A percentile compares a stretch with the other conserved stretches of the same genome.
Conservation (phyloP, 371 early-diverging fungal genomes). For the Mortierella sp. region DNA sequence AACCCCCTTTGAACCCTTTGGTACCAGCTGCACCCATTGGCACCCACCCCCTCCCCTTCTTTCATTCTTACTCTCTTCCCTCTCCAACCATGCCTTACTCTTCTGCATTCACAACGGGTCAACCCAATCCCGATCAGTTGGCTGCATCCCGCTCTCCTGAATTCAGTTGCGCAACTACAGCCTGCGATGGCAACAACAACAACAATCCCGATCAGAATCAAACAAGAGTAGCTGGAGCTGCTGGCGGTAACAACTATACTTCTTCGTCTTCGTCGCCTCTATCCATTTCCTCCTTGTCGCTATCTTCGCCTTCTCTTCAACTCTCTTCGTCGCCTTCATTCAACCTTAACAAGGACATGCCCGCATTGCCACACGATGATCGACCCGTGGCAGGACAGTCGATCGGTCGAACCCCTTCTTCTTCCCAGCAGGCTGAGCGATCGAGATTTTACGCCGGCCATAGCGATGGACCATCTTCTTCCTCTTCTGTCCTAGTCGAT, state of each 20-base stretch:
- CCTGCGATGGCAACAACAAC: constrained; percentile 4
- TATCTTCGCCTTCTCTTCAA: not conserved
- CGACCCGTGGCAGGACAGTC: not conserved
- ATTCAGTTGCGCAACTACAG: constrained; percentile 12
- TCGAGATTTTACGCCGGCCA: constrained; percentile 16
- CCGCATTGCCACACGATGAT: not conserved
- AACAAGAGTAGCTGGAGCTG: not conserved
- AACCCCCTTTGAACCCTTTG: constrained; percentile 20
- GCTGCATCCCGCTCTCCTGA: constrained; percentile 10
- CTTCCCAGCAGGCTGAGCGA: constrained; percentile 8
- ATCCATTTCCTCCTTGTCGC: not conserved
- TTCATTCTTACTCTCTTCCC: not conserved
- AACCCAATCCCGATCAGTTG: constrained; percentile 10
- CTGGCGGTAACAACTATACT: not conserved
- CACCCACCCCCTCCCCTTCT: not conserved
- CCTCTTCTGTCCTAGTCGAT: not conserved
- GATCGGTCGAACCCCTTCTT: not conserved
- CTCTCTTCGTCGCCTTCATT: not conserved
- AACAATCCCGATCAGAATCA: no score
- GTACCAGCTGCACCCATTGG: constrained; percentile 7
- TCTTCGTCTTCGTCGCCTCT: not conserved
- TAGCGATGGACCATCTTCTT: not conserved
- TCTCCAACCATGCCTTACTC: constrained; percentile 6
- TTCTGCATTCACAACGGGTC: constrained; percentile 7
- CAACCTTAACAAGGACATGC: constrained; percentile 5